A percentile compares a stretch with the other conserved stretches of the same genome.
Evolutionary conservation across 495 filamentous ascomycete genomes (phyloP).

Genomic region (Trichoderma gamsii): DNA sequence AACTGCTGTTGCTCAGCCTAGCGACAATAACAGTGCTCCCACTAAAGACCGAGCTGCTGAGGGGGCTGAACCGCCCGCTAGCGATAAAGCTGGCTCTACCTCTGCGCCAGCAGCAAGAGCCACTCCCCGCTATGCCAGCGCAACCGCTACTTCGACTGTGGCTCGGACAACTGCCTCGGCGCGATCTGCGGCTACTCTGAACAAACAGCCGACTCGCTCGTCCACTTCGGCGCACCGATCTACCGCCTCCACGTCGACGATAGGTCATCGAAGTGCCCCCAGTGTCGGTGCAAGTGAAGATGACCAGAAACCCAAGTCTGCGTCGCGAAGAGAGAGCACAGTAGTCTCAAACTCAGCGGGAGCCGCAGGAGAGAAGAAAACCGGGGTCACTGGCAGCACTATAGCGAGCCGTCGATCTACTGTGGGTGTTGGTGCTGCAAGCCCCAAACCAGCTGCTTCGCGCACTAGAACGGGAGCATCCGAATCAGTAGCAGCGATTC

Average conservation of each 20-base stretch:
- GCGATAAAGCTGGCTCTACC: background rate
- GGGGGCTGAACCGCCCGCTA: background rate
- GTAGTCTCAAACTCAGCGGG: constrained; percentile 30
- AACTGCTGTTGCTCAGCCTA: background rate
- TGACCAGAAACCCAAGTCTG: constrained; percentile 37
- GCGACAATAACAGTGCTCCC: background rate
- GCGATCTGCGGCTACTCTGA: constrained; percentile 18
- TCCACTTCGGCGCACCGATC: constrained; percentile 33
- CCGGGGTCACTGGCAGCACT: constrained; percentile 15
- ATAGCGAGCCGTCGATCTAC: constrained; percentile 27
- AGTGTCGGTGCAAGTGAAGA: constrained; percentile 39
- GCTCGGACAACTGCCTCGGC: background rate
- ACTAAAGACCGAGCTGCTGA: background rate
- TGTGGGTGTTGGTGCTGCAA: constrained; percentile 25
- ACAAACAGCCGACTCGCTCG: constrained; percentile 35
- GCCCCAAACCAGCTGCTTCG: constrained; percentile 25
- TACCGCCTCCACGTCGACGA: constrained; percentile 26
- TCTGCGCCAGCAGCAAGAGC: background rate
- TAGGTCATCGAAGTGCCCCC: constrained; percentile 35
- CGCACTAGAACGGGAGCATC: constrained; percentile 27
- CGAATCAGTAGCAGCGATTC: constrained; percentile 23
- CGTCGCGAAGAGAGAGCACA: constrained; percentile 28
- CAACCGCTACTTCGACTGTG: constrained; percentile 4
- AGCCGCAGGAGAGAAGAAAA: constrained; percentile 35
- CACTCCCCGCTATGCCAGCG: background rate